Base-by-base conservation (phyloP, 768 basidiomycete species). In the Trametes sanguinea region DNA sequence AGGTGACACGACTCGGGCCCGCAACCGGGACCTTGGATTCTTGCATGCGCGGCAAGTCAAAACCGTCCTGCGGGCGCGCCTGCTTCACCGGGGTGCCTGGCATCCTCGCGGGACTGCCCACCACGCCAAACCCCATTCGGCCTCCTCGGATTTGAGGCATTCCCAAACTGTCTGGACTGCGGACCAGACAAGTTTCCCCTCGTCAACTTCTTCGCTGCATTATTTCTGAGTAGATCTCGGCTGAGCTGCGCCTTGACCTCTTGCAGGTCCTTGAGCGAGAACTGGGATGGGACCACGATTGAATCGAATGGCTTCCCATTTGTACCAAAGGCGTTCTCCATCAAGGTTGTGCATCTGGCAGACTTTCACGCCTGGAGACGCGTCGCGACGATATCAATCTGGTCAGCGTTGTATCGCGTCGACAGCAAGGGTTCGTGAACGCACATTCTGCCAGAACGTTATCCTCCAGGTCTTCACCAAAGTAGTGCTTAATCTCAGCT, bases 331-430 rank as follows among this genome's bases (percentile, higher is more conserved):
- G 51, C 76, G 71, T 27, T 84, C 78, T 22, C 85, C 78, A 33
- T 75, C 65, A 42, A 87, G 39, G 60, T 82, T 81, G 75, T 85
- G 88, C 65, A 82, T 82, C 70, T 81, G 77, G 71, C 90, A 92
- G 62, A 92, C 77, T 29, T 79, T 77, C 35, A 81, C 78, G 65
- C 89, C 90, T 92, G 68, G 11, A 6, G 39, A 51, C 29, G 60
- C 67, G 69, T 70, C 35, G 48, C 48, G 14, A 32, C 32, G n/a
- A 30, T 33, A 17, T 16, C 37, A 2, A 35, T 32, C 40, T n/a
- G 0, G 22, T 1, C 27, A 3, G 27, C 6, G 27, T 7, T 4
- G 17, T 37, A 22, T 11, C 35, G 30, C 40, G 2, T 3, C 4
- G 37, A 1, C 6, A 2, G 3, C n/a, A 47, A n/a, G 6, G 54